Base-by-base conservation (phyloP, 1,284 basidiomycete species). In the Apiotrichum montevideense region DNA sequence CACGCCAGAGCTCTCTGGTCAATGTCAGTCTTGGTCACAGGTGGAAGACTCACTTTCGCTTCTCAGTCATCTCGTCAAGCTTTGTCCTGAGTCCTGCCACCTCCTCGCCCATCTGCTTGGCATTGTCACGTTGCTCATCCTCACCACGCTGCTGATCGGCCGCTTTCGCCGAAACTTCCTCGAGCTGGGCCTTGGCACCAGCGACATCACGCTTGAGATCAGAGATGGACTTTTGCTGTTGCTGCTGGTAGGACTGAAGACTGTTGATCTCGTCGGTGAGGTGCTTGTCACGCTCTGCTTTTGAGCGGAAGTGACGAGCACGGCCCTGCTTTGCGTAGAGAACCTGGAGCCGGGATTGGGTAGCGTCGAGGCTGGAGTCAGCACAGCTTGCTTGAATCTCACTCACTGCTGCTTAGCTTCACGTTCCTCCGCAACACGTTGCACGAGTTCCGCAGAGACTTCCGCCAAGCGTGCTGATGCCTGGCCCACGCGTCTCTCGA, bases 261-360 rank as follows among this genome's bases (percentile, higher is more conserved):
- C 86, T 83, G 2, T 81, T 76, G 47, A 96, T 87, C 68, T 94
- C 89, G 13, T 81, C 80, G 14, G 78, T 80, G 34, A 97, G 80
- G 69, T 84, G 94, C 21, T 80, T 75, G 69, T 97, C 93, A 11
- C 93, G 85, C 64, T 92, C 90, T 0, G 82, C 81, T 68, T 86
- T 85, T 11, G 87, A 88, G n/a, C 83, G 79, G 79, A 95, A 97
- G 65, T 88, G 88, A 52, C 85, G 83, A 33, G 87, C 80, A 34
- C 94, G 87, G 1, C 91, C 91, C 71, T 90, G 90, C 71, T 96
- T 96, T 7, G 88, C 85, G 68, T 87, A 90, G 1, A 97, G 78
- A 0, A 86, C 84, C 1, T 83, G 80, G 3, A 96, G 78, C 51
- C 81, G 81, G 0, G 87, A 85, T 51, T 83, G 82, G 0, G 85